Conservation (phyloP, 176 grass and related monocot species). For the Leersia perrieri region DNA sequence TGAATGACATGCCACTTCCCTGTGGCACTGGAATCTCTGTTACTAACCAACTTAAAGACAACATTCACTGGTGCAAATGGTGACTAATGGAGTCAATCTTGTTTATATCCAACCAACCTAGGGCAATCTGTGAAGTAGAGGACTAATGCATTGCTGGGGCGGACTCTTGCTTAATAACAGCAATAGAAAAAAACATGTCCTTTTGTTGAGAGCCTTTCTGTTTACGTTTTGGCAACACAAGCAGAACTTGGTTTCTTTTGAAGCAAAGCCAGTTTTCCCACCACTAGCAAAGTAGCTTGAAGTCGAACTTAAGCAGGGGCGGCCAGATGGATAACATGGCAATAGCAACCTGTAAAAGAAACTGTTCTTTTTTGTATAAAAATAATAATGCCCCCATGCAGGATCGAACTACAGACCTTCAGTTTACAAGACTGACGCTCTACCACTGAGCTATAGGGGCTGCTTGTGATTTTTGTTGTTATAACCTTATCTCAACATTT, state of each 20-base stretch:
- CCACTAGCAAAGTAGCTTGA: neutral
- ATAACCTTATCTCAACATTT: neutral
- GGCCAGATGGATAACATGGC: neutral
- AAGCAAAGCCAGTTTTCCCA: neutral
- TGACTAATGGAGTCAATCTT: neutral
- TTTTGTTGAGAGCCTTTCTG: neutral
- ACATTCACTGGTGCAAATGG: neutral
- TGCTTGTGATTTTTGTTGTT: neutral
- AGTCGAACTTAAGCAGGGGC: too few relatives aligned
- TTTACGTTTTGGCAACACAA: neutral
- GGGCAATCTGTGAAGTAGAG: neutral
- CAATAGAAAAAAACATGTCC: neutral
- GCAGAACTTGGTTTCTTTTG: neutral
- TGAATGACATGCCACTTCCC: neutral
- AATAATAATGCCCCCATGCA: slow-evolving; percentile 70
- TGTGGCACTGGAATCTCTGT: neutral
- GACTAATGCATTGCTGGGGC: neutral
- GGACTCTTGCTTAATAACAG: neutral
- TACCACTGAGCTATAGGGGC: slow-evolving; percentile 99
- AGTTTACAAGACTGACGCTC: slow-evolving; percentile 99
- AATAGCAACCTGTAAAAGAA: neutral
- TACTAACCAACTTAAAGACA: neutral
- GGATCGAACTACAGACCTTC: slow-evolving; percentile 99
- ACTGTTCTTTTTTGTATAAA: neutral
- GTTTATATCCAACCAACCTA: neutral